Evolutionary conservation across 202 grass and related monocot species (phyloP).

Genomic region (Cymbopogon flexuosus): DNA sequence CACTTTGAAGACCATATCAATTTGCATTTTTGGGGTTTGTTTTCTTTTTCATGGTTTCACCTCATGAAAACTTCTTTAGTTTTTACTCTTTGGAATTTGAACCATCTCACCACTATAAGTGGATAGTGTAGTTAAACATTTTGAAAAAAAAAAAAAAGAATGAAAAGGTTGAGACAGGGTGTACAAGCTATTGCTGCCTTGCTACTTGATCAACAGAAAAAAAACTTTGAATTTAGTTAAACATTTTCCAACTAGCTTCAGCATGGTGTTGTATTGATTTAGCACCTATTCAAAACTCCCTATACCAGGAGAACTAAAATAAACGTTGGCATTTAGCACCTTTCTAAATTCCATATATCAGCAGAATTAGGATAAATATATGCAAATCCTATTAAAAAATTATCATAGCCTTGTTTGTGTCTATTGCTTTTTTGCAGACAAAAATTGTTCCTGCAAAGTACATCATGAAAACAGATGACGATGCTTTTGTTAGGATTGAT

Average conservation of each 20-base stretch:
- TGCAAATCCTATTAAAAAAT: neutral
- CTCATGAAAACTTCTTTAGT: neutral
- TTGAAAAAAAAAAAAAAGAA: neutral
- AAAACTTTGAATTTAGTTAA: neutral
- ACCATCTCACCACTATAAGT: neutral
- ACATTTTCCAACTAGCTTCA: too few species aligned
- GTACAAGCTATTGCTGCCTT: neutral
- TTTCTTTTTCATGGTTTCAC: conserved; percentile 35
- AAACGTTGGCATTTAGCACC: conserved; percentile 12
- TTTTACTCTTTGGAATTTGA: neutral
- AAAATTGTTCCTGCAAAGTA: conserved; percentile 72
- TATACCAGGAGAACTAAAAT: neutral
- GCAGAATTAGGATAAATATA: neutral
- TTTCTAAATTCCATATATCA: neutral
- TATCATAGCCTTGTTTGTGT: neutral
- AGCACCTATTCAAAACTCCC: neutral
- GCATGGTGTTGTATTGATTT: conserved; percentile 1
- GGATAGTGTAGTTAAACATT: neutral
- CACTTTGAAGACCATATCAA: conserved; percentile 71
- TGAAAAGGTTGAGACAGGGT: neutral
- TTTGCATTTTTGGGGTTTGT: conserved; percentile 74
- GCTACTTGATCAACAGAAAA: neutral
- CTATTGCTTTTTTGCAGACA: conserved; percentile 46
- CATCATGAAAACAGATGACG: conserved; percentile 98
- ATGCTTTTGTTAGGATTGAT: conserved; percentile 94